Conservation (phyloP, 257 asterid genomes). For the Rauvolfia tetraphylla region DNA sequence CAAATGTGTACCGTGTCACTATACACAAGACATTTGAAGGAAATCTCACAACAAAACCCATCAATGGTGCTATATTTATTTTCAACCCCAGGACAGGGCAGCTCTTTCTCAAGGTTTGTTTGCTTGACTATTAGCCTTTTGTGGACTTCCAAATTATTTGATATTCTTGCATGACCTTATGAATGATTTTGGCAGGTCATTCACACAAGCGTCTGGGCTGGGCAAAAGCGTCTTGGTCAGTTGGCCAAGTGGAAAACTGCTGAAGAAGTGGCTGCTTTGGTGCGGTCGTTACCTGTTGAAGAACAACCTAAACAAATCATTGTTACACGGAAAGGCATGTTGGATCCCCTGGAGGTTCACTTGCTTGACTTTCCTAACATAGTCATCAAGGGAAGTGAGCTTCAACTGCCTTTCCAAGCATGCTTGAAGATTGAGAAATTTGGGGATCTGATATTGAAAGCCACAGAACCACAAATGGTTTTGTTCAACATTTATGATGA, state of each 20-base stretch:
- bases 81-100: constrained; percentile 98
- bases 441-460: constrained; percentile 95
- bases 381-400: constrained; percentile 98
- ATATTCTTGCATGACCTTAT: neutral
- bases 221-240: constrained; percentile 98
- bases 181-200: constrained; percentile 56
- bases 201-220: constrained; percentile 99
- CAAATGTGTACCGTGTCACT: constrained; percentile 95
- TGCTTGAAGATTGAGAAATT: constrained; percentile 98
- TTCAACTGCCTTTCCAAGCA: constrained; percentile 99
- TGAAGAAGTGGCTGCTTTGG: constrained; percentile 98
- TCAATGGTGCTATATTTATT: constrained; percentile 94
- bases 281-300: constrained; percentile 92
- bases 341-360: constrained; percentile 98
- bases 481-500: constrained; percentile 95
- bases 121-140: neutral
- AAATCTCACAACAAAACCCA: constrained; percentile 93
- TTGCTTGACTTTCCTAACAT: constrained; percentile 96
- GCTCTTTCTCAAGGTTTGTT: constrained; percentile 76
- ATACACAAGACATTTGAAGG: constrained; percentile 99
- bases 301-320: constrained; percentile 98
- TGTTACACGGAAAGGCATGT: constrained; percentile 98
- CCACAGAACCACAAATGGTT: constrained; percentile 99
- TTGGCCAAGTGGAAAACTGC: constrained; percentile 99
- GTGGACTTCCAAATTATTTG: neutral